Evolutionary conservation across 768 basidiomycete species (phyloP), one percentile per base, ranked within the genome.

Genomic region (Suillus bovinus): DNA sequence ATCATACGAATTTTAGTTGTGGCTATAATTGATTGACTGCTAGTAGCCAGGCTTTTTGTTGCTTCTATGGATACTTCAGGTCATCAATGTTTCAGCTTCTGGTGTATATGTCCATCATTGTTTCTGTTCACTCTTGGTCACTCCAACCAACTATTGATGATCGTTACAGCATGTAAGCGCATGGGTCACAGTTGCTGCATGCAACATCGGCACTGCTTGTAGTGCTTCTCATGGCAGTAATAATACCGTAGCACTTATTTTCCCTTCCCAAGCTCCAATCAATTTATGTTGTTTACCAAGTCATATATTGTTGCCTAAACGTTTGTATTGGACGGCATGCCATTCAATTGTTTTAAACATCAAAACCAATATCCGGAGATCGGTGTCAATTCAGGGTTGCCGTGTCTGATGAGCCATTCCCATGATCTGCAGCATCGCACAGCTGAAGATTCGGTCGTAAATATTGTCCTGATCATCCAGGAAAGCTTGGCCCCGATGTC

Each of bases 351-450:
- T 24, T 16, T 14, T 10, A 54, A 38, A 27, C 17, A 6, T 36
- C n/a, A 14, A n/a, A 34, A 34, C 8, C 14, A 27, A 55, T 39
- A 17, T 56, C 10, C 24, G 55, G 13, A 39, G 24, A 56, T 39
- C 27, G 38, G 50, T 1, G 11, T n/a, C 38, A 17, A n/a, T 6
- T 56, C 38, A 24, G 34, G 8, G 17, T 11, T 56, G 27, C 55
- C 24, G 27, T n/a, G 38, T 29, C 3, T 39, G 11, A 56, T 56
- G 38, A 34, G 33, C 33, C n/a, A 5, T 11, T 33, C 11, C 20
- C 17, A 56, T 39, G 55, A 56, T 56, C 38, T 56, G 17, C 54
- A 56, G n/a, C n/a, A n/a, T n/a, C 22, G 16, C 16, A 54, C 22
- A 36, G 9, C 22, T 24, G 22, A 16, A 20, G 24, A 2, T 22